Base-by-base conservation (phyloP, 164 flowering plant genomes). In the Hamamelis virginiana region DNA sequence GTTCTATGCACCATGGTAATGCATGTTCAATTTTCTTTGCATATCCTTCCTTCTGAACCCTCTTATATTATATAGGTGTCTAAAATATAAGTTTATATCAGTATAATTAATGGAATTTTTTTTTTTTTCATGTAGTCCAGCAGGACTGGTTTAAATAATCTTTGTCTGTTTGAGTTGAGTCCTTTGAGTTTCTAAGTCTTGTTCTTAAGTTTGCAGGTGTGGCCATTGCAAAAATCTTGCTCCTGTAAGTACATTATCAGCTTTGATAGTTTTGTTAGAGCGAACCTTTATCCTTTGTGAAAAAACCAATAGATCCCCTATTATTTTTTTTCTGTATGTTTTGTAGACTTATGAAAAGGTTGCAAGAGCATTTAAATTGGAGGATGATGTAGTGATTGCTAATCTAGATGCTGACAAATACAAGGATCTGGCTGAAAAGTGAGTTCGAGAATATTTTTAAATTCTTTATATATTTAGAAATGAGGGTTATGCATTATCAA, bases 141-240 rank as follows among this genome's bases (percentile, higher is more conserved):
- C 41, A 2, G 6, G 41, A 33, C 41, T 33, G 41, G 41, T 6
- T 33, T 33, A 33, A 33, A 33, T 33, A 33, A 6, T 2, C 6
- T 33, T 33, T 33, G 41, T 33, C 6, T 2, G 6, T 2, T 33
- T 33, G 41, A 33, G 41, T 33, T 33, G 41, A 33, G 41, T 33
- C 6, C 41, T 38, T 19, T 6, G 19, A 55, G 23, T 55, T 8
- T 55, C 26, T 55, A 12, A 55, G 26, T 1, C 5, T 51, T 64
- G 0, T 2, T 33, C 6, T 16, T 48, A 4, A 38, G 57, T 43
- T 69, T 63, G 53, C 82, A 95, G 99, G 98, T 91, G 99, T 76
- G 99, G 99, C 55, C 98, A 93, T 69, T 96, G 99, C 90, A 89
- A 96, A 76, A 75, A 65, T 72, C 97, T 96, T 77, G 99, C 98